Conservation (phyloP, 2,329 filamentous ascomycete genomes). For the Xenoacremonium recifei region DNA sequence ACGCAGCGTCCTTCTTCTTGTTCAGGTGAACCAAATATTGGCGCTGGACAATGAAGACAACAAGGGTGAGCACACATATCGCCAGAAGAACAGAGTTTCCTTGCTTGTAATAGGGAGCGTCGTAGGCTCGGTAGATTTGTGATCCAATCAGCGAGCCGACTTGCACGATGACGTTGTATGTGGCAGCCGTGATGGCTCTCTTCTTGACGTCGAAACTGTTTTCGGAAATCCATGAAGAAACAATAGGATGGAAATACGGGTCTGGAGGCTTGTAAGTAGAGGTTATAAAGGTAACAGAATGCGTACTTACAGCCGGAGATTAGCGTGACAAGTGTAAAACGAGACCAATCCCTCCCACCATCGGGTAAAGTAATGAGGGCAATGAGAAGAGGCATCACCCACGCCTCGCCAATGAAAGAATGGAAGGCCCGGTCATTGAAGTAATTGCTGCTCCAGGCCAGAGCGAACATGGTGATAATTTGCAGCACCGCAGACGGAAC, state of each 20-base stretch:
- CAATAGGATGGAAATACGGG: slow-evolving; percentile 58
- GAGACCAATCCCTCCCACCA: slow-evolving; percentile 47
- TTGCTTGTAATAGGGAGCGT: slow-evolving; percentile 54
- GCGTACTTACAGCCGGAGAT: slow-evolving; percentile 41
- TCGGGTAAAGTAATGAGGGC: slow-evolving; percentile 49
- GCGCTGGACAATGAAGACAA: slow-evolving; percentile 49
- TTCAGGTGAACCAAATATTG: slow-evolving; percentile 45
- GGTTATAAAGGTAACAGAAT: too few species aligned
- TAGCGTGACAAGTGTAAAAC: slow-evolving; percentile 50
- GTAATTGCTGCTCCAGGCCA: slow-evolving; percentile 53
- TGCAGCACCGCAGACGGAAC: slow-evolving; percentile 58
- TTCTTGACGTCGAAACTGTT: slow-evolving; percentile 51
- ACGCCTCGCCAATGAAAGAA: slow-evolving; percentile 51
- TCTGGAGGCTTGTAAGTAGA: too few species aligned
- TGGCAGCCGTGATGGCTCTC: slow-evolving; percentile 45
- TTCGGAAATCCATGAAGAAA: slow-evolving; percentile 49
- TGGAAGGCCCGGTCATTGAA: slow-evolving; percentile 55
- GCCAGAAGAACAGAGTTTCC: slow-evolving; percentile 58
- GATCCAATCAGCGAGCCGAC: slow-evolving; percentile 30
- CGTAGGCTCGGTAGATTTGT: slow-evolving; percentile 51
- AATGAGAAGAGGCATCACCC: slow-evolving; percentile 51
- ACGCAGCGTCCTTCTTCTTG: slow-evolving; percentile 45
- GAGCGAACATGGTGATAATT: slow-evolving; percentile 53
- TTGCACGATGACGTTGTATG: slow-evolving; percentile 48
- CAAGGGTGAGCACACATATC: slow-evolving; percentile 47